phyloP scores from a whole-genome alignment of 192 early-diverging fungal species.

The Backusella tuberculispora region DNA sequence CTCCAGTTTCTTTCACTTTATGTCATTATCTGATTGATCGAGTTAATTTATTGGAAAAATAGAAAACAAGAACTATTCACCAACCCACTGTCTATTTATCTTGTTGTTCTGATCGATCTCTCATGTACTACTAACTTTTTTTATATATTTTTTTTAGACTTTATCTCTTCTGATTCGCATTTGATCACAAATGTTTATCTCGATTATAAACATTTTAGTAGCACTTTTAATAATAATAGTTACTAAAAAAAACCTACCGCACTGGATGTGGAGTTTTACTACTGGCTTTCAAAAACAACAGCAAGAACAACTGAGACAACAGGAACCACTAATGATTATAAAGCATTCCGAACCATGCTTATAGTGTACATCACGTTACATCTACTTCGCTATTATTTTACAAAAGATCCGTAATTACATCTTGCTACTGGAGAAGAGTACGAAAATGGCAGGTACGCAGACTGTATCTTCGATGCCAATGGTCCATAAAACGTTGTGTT shows the following conservation, averaged over 20 bases:
- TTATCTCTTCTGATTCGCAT: neutral
- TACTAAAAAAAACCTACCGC: neutral
- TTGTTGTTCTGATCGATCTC: neutral
- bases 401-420: neutral
- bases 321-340: neutral
- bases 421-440: neutral
- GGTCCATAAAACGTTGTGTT: constrained; percentile 6
- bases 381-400: neutral
- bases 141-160: neutral
- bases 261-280: neutral
- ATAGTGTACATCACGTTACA: neutral
- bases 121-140: neutral
- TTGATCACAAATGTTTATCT: too few species aligned
- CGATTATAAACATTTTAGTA: too few species aligned
- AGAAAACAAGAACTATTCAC: neutral
- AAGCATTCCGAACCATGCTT: neutral
- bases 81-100: neutral
- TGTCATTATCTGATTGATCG: neutral
- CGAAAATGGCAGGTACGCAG: neutral
- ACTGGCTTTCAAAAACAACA: neutral
- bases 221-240: too few species aligned
- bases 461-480: neutral
- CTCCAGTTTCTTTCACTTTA: neutral
- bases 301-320: neutral
- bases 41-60: neutral